Percentiles rank a stretch among this genome's conserved stretches.
These are phyloP conservation scores for Chrysopogon serrulatus DNA, from an alignment of 176 grass and related monocot genomes.

Conservation along the genomic window DNA sequence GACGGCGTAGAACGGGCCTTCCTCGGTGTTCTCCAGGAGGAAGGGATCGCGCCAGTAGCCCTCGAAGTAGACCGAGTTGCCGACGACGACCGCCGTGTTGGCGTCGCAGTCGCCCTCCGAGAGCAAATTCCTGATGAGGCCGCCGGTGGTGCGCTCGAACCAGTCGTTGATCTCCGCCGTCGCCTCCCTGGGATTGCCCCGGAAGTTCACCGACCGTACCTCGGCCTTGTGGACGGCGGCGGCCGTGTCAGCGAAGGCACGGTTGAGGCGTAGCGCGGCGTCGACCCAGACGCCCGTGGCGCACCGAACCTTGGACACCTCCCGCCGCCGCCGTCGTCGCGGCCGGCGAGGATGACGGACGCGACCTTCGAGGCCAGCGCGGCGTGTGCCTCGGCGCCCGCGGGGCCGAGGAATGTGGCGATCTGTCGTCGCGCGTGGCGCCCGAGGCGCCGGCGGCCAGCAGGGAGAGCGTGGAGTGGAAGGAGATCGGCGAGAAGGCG, in stretches of 20 bases:
- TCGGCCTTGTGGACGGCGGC: no score
- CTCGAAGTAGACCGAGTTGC: neutral
- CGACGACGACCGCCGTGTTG: neutral
- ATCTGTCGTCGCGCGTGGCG: slow-evolving; percentile 5
- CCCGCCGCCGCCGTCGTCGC: neutral
- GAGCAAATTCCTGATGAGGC: neutral
- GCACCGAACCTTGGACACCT: neutral
- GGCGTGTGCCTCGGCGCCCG: no score
- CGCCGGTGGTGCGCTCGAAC: neutral
- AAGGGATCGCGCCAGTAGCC: neutral
- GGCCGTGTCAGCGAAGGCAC: neutral
- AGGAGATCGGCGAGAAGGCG: neutral
- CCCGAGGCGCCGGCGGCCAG: neutral
- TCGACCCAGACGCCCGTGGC: neutral
- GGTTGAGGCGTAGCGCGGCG: neutral
- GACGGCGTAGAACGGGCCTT: neutral
- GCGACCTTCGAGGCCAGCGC: neutral
- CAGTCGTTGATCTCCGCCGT: no score
- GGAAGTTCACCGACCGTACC: no score
- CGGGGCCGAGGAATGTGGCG: slow-evolving; percentile 11
- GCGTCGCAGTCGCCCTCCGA: neutral
- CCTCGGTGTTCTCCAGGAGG: neutral
- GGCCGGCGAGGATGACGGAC: neutral
- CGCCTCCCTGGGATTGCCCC: no score
- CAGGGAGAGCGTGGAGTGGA: neutral